These are phyloP conservation scores for Cucumis melo DNA, from an alignment of 306 rosid genomes.

Conservation along the genomic window DNA sequence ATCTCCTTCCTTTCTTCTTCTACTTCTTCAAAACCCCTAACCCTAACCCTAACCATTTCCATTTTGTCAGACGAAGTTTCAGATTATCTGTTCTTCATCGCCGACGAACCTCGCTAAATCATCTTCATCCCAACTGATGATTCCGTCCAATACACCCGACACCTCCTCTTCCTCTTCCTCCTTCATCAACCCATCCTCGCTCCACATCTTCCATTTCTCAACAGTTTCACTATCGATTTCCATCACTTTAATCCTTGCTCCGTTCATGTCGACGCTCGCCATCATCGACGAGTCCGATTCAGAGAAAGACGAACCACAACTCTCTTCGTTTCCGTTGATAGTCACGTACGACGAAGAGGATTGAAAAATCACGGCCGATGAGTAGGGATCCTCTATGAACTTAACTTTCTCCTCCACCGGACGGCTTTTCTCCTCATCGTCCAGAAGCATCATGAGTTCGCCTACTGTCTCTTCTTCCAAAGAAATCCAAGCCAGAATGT, in stretches of 20 bases:
- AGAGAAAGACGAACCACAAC: slow-evolving; percentile 68
- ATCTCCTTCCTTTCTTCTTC: not conserved
- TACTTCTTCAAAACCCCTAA: not conserved
- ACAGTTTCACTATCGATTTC: not conserved
- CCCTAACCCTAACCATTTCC: not conserved
- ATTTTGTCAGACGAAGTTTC: not conserved
- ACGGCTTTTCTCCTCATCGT: not conserved
- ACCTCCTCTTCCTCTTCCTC: slow-evolving; percentile 2
- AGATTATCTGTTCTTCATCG: slow-evolving; percentile 6
- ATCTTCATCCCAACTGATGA: slow-evolving; percentile 20
- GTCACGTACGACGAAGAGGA: slow-evolving; percentile 47
- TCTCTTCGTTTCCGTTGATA: slow-evolving; percentile 68
- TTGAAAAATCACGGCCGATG: slow-evolving; percentile 26
- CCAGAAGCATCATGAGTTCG: slow-evolving; percentile 16
- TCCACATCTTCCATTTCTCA: slow-evolving; percentile 6
- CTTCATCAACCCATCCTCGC: slow-evolving; percentile 4
- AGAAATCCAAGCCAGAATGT: slow-evolving; percentile 14
- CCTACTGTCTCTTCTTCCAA: slow-evolving; percentile 7
- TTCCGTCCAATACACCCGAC: not conserved
- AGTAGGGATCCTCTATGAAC: slow-evolving; percentile 42
- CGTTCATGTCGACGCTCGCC: slow-evolving; percentile 41
- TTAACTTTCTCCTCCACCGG: slow-evolving; percentile 6
- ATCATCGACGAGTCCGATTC: slow-evolving; percentile 49
- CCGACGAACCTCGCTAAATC: slow-evolving; percentile 28
- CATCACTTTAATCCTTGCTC: not conserved